Base-by-base conservation (phyloP, 1,284 basidiomycete genomes). In the Austroboletus niveus region DNA sequence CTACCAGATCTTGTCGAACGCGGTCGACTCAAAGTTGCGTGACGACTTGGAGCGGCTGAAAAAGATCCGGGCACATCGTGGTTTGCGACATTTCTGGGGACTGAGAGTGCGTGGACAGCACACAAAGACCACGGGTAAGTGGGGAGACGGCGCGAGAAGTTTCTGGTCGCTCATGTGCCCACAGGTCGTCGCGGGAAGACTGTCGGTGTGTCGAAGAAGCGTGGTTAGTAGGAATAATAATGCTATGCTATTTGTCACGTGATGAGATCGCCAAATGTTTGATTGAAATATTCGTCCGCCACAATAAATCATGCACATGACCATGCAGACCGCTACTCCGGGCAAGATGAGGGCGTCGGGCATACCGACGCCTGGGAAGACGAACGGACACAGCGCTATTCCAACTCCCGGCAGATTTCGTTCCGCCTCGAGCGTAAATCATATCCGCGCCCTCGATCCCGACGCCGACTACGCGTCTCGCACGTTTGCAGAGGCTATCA, bases 1-100 rank as follows among this genome's bases (percentile, higher is more conserved):
- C 80, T 85, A 82, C 53, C 97, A 99, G 77, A 88, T 98, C 58
- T 78, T 99, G 53, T 98, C 97, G 60, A 99, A 99, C 81, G 85
- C 84, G 66, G 92, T 99, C 59, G 97, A 99, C 82, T 96, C 94
- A 61, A 98, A 98, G 80, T 81, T 98, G 62, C 94, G 97, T 79
- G 97, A 99, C 53, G 97, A 99, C 74, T 81, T 99, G 56, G 97
- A 99, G 81, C 84, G 97, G 60, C 77, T 99, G 75, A 99, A 99
- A 90, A 99, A 99, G 85, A 99, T 99, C 73, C 87, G 95, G 65
- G 92, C 94, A 52, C 97, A 99, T 76, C 88, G 97, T 78, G 96
- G 97, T 81, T 84, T 99, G 64, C 84, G 97, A 73, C 96, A 99
- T 77, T 95, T 86, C 84, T 97, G 94, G 93, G 92, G 92, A 61